These are phyloP conservation scores for Ascoidea asiatica DNA, from an alignment of 805 yeast species.

Conservation along the genomic window DNA sequence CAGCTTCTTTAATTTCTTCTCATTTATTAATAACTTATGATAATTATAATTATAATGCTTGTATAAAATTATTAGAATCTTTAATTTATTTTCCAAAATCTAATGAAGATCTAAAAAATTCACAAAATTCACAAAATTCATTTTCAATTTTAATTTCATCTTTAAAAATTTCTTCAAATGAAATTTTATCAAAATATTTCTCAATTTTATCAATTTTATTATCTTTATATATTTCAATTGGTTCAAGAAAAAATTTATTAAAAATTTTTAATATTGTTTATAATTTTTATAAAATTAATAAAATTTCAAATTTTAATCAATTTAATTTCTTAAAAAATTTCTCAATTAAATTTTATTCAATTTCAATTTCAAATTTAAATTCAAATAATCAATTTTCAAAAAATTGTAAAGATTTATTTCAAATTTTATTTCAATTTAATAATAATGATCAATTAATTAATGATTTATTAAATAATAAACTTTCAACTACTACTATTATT, in stretches of 20 bases:
- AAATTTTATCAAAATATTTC: neutral
- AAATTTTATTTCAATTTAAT: conserved; percentile 4
- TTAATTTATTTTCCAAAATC: too few species aligned
- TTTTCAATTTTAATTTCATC: too few species aligned
- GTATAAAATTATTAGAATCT: neutral
- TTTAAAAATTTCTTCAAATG: too few species aligned
- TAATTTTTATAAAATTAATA: neutral
- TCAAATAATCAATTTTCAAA: neutral
- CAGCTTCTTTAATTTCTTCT: conserved; percentile 5
- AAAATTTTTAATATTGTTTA: conserved; percentile 4
- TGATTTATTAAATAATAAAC: neutral
- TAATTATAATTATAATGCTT: conserved; percentile 4
- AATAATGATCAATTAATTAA: conserved; percentile 4
- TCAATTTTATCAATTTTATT: neutral
- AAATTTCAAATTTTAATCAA: conserved; percentile 5
- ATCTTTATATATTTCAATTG: neutral
- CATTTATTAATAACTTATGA: conserved; percentile 5
- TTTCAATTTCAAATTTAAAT: neutral
- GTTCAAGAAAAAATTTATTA: neutral
- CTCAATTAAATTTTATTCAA: conserved; percentile 5
- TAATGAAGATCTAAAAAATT: too few species aligned
- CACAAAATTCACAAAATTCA: too few species aligned
- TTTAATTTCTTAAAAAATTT: conserved; percentile 7
- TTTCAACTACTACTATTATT: neutral
- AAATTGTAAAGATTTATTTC: conserved; percentile 1